phyloP scores from a whole-genome alignment of 306 rosid species.

The Corylus americana region DNA sequence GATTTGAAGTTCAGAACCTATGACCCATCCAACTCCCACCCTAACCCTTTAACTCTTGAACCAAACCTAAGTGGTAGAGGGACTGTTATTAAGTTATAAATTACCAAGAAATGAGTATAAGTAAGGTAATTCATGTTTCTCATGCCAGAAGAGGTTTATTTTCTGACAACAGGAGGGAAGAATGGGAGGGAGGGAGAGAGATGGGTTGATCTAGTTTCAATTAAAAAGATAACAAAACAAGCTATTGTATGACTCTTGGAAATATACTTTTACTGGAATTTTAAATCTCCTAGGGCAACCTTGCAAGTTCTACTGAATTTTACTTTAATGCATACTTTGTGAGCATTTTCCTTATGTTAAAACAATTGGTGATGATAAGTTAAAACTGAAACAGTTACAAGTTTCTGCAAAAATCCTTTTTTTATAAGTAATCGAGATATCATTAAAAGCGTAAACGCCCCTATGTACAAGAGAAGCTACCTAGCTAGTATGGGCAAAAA shows the following conservation, averaged over 20 bases:
- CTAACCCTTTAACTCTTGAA: conserved; percentile 1
- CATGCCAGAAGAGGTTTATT: neutral
- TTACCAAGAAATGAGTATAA: neutral
- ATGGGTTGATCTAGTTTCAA: neutral
- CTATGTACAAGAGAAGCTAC: no score
- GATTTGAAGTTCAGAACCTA: neutral
- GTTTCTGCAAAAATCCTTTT: neutral
- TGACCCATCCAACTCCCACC: neutral
- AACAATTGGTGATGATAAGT: neutral
- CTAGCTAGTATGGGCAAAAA: no score
- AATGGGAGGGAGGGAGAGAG: neutral
- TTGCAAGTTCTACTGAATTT: neutral
- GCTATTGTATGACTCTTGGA: neutral
- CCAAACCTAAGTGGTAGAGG: neutral
- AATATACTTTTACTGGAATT: neutral
- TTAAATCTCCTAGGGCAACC: neutral
- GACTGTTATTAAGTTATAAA: neutral
- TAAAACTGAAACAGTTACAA: neutral
- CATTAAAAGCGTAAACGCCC: no score
- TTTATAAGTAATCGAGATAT: no score
- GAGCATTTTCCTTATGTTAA: neutral
- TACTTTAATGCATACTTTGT: neutral
- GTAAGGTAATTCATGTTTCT: neutral
- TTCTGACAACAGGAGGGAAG: neutral
- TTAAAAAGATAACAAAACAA: neutral